Base-by-base conservation (phyloP, 2,329 filamentous ascomycete genomes). In the Metarhizium anisopliae region DNA sequence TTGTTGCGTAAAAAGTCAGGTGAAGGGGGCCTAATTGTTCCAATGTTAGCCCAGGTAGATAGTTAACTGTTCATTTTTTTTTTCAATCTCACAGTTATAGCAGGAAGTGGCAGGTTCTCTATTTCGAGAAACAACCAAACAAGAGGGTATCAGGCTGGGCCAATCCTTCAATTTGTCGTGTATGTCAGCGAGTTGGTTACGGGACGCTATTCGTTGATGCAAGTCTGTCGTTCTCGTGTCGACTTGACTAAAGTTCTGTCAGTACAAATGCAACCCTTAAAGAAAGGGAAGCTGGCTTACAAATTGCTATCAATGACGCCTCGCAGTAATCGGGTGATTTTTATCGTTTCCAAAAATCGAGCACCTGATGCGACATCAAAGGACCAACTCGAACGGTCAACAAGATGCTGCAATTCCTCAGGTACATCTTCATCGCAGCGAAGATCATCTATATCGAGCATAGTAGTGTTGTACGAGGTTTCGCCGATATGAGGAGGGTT, bases 401-500 rank as follows among this genome's bases (percentile, higher is more conserved):
- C 66, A 25, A 74, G 60, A 38, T 70, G 56, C 25, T 58, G 62
- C 52, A 71, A 64, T 11, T 68, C 70, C 40, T 60, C 64, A 20
- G 62, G 66, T 2, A 77, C 68, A 52, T 75, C 68, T 59, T 77
- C 75, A 36, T 77, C 74, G 18, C 66, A 70, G 7, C 67, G 61
- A 8, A 77, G 53, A 58, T 78, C 75, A 2, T 76, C 73, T 60
- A 76, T 68, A 6, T 66, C 63, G 6, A 71, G 66, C 2, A 66
- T 61, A 0, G 65, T 56, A 0, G 75, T 78, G 50, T 69, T 72
- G 54, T 73, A 77, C 0, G 74, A 73, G 3, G 64, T 66, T 2
- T 59, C 58, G 51, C 68, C 67, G 30, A 78, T 72, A 58, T 77
- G 74, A 2, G 74, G 73, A 4, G 75, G 74, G 51, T 76, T 76